A percentile compares a stretch with the other conserved stretches of the same genome.
These are phyloP conservation scores for Stemphylium lycopersici DNA, from an alignment of 2,329 filamentous ascomycete genomes.

Conservation along the genomic window DNA sequence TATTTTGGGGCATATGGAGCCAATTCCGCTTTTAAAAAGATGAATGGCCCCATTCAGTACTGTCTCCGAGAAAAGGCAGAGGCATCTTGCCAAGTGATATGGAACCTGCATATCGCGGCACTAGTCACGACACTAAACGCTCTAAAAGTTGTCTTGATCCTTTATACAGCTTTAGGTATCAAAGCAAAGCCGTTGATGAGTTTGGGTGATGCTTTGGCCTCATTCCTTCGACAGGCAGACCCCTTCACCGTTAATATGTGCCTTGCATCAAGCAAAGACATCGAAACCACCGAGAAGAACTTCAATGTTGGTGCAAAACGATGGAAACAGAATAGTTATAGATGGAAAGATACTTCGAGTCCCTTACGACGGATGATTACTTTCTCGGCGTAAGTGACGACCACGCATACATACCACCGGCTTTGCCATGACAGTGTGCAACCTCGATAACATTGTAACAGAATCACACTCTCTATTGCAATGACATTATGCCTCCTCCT, in stretches of 20 bases:
- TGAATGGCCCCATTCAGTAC: conserved; percentile 17
- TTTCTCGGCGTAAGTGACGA: too few species aligned
- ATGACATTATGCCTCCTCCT: too few species aligned
- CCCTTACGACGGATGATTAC: too few species aligned
- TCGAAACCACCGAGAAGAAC: not conserved
- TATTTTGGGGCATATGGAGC: too few species aligned
- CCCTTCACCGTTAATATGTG: conserved; percentile 22
- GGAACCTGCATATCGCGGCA: conserved; percentile 17
- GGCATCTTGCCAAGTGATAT: conserved; percentile 26
- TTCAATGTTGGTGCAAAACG: too few species aligned
- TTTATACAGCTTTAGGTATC: conserved; percentile 16
- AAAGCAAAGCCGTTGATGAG: conserved; percentile 28
- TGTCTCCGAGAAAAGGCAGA: conserved; percentile 26
- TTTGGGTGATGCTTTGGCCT: conserved; percentile 30
- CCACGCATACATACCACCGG: too few species aligned
- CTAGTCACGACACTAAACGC: conserved; percentile 25
- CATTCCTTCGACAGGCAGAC: conserved; percentile 24
- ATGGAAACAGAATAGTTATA: too few species aligned
- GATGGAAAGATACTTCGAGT: too few species aligned
- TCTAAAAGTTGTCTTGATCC: conserved; percentile 28
- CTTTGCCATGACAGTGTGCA: too few species aligned
- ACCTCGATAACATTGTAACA: too few species aligned
- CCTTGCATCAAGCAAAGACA: conserved; percentile 15
- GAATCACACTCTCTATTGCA: too few species aligned
- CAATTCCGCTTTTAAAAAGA: not conserved